phyloP scores from a whole-genome alignment of 2,329 filamentous ascomycete genomes.

The Neofusicoccum sp. region DNA sequence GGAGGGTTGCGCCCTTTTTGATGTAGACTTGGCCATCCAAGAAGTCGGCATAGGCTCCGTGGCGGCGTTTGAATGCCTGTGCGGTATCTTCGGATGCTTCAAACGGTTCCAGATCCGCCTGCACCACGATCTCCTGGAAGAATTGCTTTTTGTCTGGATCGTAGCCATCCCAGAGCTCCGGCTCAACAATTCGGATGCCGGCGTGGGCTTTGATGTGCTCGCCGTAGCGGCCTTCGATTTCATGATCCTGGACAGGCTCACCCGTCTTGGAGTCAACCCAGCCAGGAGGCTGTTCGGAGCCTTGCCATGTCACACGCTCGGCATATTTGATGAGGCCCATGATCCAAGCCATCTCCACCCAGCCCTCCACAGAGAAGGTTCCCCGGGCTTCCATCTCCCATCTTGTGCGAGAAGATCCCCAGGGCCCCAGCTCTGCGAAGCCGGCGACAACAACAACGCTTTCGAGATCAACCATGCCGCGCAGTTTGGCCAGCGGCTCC shows the following conservation, averaged over 20 bases:
- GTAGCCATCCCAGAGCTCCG: conserved; percentile 23
- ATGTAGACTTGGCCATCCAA: conserved; percentile 23
- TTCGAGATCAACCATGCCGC: conserved; percentile 41
- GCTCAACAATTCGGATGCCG: conserved; percentile 37
- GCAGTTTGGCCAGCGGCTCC: not conserved
- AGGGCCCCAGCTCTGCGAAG: conserved; percentile 56
- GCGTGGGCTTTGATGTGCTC: conserved; percentile 32
- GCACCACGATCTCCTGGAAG: not conserved
- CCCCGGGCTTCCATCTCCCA: conserved; percentile 91
- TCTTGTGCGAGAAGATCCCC: conserved; percentile 83
- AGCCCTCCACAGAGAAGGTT: conserved; percentile 82
- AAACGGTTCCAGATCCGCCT: not conserved
- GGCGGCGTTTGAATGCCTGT: not conserved
- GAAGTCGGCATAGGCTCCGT: not conserved
- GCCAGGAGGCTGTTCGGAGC: not conserved
- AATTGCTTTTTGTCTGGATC: conserved; percentile 25
- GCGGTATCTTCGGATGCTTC: not conserved
- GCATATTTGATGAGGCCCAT: conserved; percentile 81
- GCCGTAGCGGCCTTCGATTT: conserved; percentile 32
- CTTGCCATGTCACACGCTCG: not conserved
- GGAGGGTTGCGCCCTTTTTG: conserved; percentile 31
- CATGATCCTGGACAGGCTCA: conserved; percentile 29
- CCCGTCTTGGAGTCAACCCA: conserved; percentile 34
- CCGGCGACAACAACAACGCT: conserved; percentile 41
- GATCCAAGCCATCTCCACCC: conserved; percentile 90